Evolutionary conservation across 169 alveolate genomes (phyloP).

Genomic region (Plasmodium malariae): DNA sequence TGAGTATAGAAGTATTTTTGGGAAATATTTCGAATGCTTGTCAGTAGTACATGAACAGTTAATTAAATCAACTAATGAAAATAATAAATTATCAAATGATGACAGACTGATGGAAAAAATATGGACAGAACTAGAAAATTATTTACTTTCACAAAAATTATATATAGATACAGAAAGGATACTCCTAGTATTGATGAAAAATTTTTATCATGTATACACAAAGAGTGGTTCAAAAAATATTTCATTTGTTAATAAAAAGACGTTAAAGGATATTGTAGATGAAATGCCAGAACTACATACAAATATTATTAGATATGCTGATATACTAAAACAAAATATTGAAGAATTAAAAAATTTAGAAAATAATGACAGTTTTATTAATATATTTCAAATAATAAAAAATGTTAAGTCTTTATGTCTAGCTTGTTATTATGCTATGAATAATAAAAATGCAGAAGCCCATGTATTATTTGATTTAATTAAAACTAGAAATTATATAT

Average conservation of each 20-base stretch:
- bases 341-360: conserved; percentile 76
- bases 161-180: conserved; percentile 58
- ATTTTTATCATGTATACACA: conserved; percentile 10
- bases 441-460: conserved; percentile 81
- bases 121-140: conserved; percentile 49
- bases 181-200: conserved; percentile 36
- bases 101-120: conserved; percentile 36
- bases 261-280: conserved; percentile 30
- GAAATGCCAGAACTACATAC: conserved; percentile 42
- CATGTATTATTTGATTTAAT: conserved; percentile 83
- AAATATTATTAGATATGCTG: conserved; percentile 82
- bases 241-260: conserved; percentile 26
- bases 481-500: conserved; percentile 77
- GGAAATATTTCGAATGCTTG: conserved; percentile 48
- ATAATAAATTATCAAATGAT: not conserved
- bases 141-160: conserved; percentile 35
- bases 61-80: conserved; percentile 30
- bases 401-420: conserved; percentile 80
- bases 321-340: conserved; percentile 82
- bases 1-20: conserved; percentile 26
- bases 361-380: conserved; percentile 77
- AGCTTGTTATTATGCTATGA: conserved; percentile 78
- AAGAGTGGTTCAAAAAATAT: conserved; percentile 15
- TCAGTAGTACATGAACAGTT: conserved; percentile 49
- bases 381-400: conserved; percentile 80